phyloP scores from a whole-genome alignment of 2,329 filamentous ascomycete species.

The Oidium heveae region DNA sequence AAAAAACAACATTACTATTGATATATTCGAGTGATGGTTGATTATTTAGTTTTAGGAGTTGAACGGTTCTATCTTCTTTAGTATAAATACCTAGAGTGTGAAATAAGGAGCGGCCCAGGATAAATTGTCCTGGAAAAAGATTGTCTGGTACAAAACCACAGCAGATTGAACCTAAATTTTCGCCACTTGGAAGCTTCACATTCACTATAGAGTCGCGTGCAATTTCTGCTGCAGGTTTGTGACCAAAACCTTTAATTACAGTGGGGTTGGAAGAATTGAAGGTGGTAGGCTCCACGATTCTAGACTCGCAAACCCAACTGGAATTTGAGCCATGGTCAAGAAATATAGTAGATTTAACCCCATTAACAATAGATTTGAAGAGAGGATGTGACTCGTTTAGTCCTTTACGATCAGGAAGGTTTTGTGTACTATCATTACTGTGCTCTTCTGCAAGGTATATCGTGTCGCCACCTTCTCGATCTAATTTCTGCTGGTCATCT shows the following conservation, averaged over 20 bases:
- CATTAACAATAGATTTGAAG: background rate
- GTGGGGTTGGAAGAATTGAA: background rate
- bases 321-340: background rate
- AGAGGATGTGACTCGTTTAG: background rate
- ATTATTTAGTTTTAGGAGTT: background rate
- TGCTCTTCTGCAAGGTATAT: background rate
- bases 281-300: background rate
- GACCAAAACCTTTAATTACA: background rate
- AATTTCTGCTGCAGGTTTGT: background rate
- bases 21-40: background rate
- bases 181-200: background rate
- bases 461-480: background rate
- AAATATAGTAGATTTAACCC: background rate
- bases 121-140: background rate
- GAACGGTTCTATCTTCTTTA: background rate
- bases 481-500: too few species aligned
- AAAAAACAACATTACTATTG: background rate
- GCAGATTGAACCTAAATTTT: background rate
- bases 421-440: background rate
- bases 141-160: background rate
- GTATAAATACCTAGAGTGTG: background rate
- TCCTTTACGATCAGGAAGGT: background rate
- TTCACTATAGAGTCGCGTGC: background rate
- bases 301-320: background rate
- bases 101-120: background rate